Evolutionary conservation across 192 early-diverging fungal species (phyloP).

Genomic region (Backusella mclennaniae): DNA sequence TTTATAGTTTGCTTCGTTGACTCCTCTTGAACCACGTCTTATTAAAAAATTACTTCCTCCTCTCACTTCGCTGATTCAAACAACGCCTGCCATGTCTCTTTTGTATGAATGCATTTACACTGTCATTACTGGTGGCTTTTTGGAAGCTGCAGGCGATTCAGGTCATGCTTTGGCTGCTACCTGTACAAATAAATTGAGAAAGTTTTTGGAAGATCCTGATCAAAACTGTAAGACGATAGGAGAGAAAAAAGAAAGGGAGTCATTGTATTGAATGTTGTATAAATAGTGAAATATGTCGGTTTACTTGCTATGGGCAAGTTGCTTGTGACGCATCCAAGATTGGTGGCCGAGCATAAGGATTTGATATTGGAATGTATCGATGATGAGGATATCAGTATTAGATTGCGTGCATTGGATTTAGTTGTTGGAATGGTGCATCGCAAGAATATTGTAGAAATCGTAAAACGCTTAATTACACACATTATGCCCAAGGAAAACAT

Average conservation of each 20-base stretch:
- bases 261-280: neutral
- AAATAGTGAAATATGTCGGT: constrained; percentile 86
- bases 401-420: constrained; percentile 84
- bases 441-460: constrained; percentile 76
- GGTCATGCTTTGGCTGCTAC: constrained; percentile 68
- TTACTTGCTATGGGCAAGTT: constrained; percentile 83
- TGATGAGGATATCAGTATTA: constrained; percentile 89
- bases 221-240: constrained; percentile 73
- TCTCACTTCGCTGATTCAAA: constrained; percentile 81
- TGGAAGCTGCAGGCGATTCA: constrained; percentile 57
- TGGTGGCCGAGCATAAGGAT: constrained; percentile 80
- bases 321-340: constrained; percentile 77
- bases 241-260: neutral
- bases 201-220: constrained; percentile 84
- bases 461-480: constrained; percentile 82
- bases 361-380: constrained; percentile 87
- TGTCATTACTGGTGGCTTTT: constrained; percentile 86
- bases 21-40: constrained; percentile 91
- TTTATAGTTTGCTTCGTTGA: constrained; percentile 81
- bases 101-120: constrained; percentile 98
- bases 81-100: constrained; percentile 91
- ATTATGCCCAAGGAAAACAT: constrained; percentile 51
- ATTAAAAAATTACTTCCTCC: constrained; percentile 86
- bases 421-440: constrained; percentile 84
- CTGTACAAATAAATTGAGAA: constrained; percentile 79